A percentile compares a stretch with the other conserved stretches of the same genome.
These are phyloP conservation scores for Mucor plumbeus DNA, from an alignment of 371 early-diverging fungal genomes.

Conservation along the genomic window DNA sequence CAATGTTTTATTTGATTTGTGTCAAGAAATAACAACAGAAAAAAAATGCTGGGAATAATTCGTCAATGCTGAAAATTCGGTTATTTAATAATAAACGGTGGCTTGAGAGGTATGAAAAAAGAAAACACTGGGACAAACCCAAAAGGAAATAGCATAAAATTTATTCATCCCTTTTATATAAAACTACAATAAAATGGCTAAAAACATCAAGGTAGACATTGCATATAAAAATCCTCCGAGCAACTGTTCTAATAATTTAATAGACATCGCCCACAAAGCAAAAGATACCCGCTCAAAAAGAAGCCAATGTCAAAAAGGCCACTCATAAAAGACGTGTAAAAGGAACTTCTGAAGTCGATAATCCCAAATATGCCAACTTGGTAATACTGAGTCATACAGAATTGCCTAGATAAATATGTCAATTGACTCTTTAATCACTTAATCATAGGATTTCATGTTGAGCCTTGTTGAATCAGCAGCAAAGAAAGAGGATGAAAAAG, in stretches of 20 bases:
- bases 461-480: constrained; percentile 28
- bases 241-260: background rate
- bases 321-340: constrained; percentile 23
- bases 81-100: background rate
- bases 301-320: constrained; percentile 8
- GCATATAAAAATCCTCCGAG: background rate
- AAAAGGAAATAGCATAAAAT: background rate
- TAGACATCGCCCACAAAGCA: background rate
- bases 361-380: constrained; percentile 32
- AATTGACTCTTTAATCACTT: background rate
- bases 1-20: background rate
- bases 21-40: background rate
- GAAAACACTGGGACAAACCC: constrained; percentile 1
- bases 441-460: constrained; percentile 24
- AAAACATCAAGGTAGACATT: background rate
- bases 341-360: constrained; percentile 30
- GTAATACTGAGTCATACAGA: background rate
- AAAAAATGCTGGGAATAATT: too few species aligned
- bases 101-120: background rate
- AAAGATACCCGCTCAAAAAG: constrained; percentile 14
- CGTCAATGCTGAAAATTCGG: too few species aligned
- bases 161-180: background rate
- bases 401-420: background rate
- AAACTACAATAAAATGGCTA: constrained; percentile 33
- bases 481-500: constrained; percentile 25